Evolutionary conservation across 2,329 filamentous ascomycete genomes (phyloP).

Genomic region (Rhynchosporium secalis): DNA sequence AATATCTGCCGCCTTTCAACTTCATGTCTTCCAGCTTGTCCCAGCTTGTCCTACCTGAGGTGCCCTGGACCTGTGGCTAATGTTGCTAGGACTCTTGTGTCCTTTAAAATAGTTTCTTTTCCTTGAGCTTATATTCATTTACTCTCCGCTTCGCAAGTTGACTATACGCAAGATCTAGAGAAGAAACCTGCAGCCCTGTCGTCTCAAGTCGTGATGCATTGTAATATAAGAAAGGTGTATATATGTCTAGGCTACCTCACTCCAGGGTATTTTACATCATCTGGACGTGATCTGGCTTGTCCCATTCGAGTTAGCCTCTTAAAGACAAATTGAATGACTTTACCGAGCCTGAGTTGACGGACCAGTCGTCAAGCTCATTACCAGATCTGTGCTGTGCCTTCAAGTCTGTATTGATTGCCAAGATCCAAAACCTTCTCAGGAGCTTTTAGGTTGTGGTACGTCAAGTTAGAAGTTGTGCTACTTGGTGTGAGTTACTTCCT

Average conservation of each 20-base stretch:
- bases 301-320: slow-evolving; percentile 3
- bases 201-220: too few species aligned
- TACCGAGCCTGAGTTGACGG: slow-evolving; percentile 5
- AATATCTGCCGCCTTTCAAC: neutral
- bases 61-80: neutral
- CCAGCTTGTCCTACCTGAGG: neutral
- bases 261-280: neutral
- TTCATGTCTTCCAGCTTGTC: neutral
- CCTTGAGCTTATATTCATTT: neutral
- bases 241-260: too few species aligned
- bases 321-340: neutral
- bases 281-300: neutral
- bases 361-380: neutral
- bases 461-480: neutral
- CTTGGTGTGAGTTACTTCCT: neutral
- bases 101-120: neutral
- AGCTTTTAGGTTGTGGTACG: neutral
- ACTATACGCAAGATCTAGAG: too few species aligned
- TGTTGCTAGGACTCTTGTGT: neutral
- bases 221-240: too few species aligned
- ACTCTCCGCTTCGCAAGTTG: too few species aligned
- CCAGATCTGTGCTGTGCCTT: neutral
- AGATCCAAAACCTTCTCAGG: neutral
- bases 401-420: neutral
- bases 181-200: too few species aligned